Evolutionary conservation across 192 early-diverging fungal species (phyloP), one percentile per base, ranked within the genome.

Genomic region (Diversispora eburnea): DNA sequence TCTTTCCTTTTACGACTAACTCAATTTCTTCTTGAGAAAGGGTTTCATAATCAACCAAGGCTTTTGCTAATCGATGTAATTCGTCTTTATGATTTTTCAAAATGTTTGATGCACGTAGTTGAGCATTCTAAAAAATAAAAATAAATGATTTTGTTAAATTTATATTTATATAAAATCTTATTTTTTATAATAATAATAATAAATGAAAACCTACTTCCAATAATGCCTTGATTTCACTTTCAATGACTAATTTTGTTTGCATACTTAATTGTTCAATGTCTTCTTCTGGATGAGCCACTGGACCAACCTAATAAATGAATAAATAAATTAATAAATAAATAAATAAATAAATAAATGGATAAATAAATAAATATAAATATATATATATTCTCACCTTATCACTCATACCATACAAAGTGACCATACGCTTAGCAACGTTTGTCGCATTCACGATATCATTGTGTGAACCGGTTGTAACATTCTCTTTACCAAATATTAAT

Each of bases 21-120:
- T 89, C 83, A 49, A 99, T 92, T 81, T 99, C 95, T 54, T 98
- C 88, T 61, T 86, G 86, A 54, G 90, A 86, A 41, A 99, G 83
- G 5, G 98, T 99, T 82, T 99, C 98, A 77, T 93, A 90, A 74
- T 96, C 94, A 9, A 99, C 86, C 63, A 99, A 85, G n/a, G 96
- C 95, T 70, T 88, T 82, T 22, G 96, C 96, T 49, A 99, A 79
- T 22, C 91, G 87, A 78, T 98, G 91, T 20, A 98, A 84, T 81
- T 98, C 96, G 61, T 91, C 90, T 68, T 90, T 88, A 67, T 94
- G 91, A 2, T 82, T 82, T 33, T 84, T 88, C 9, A 99, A 83
- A 62, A 98, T 73, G 5, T 83, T 73, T 55, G 81, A 84, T 12
- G 92, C 95, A 12, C 97, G 84, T 10, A 68, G 56, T 75, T 95